These are phyloP conservation scores for Dictyostelium purpureum DNA, from an alignment of 78 protist species.

Conservation along the genomic window DNA sequence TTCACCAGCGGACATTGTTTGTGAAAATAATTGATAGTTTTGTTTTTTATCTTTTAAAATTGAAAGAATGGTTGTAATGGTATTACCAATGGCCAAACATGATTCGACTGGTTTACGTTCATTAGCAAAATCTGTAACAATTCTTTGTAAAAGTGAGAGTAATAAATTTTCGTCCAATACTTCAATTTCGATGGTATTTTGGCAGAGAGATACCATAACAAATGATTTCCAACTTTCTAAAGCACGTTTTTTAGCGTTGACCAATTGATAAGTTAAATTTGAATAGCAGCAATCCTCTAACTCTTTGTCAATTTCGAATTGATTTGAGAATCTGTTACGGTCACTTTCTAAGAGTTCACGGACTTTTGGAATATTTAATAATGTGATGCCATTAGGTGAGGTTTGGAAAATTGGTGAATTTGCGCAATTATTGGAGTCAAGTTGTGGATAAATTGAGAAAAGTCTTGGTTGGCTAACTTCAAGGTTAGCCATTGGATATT, in stretches of 20 bases:
- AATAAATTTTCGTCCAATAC: constrained; percentile 17
- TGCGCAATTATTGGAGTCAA: too few species aligned
- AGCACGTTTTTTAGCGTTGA: constrained; percentile 1
- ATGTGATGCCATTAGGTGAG: not conserved
- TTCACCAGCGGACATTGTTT: not conserved
- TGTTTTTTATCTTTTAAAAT: constrained; percentile 32
- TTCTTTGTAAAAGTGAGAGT: constrained; percentile 3
- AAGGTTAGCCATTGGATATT: not conserved
- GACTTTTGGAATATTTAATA: constrained; percentile 12
- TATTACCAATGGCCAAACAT: constrained; percentile 37
- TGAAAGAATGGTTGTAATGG: not conserved
- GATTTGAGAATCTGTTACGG: not conserved
- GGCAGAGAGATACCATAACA: not conserved
- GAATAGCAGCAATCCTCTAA: constrained; percentile 27
- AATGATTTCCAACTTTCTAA: constrained; percentile 59
- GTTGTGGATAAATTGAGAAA: constrained; percentile 20
- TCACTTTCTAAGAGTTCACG: constrained; percentile 2
- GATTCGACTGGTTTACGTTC: constrained; percentile 26
- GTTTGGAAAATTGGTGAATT: not conserved
- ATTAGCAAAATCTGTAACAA: constrained; percentile 33
- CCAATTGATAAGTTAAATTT: not conserved
- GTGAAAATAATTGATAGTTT: not conserved
- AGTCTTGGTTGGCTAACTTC: constrained; percentile 36
- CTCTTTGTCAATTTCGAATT: constrained; percentile 28
- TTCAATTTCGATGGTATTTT: not conserved